Evolutionary conservation across 2,329 filamentous ascomycete species (phyloP).

Genomic region (Madurella fahalii): DNA sequence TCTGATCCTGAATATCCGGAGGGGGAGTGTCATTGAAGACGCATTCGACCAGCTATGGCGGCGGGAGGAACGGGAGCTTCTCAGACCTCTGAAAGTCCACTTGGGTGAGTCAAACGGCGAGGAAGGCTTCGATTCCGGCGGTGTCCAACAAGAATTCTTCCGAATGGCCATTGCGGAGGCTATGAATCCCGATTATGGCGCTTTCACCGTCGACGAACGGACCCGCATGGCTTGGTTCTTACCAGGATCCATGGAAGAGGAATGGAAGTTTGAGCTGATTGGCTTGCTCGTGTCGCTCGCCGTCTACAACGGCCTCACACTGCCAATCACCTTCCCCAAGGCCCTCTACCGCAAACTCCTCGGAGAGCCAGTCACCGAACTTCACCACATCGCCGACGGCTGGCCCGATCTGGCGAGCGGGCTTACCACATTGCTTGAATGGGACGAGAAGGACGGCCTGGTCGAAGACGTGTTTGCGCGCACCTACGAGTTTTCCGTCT

Average conservation of each 20-base stretch:
- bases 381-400: conserved; percentile 77
- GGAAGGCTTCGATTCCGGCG: conserved; percentile 87
- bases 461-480: conserved; percentile 79
- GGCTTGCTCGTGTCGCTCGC: conserved; percentile 86
- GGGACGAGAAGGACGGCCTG: conserved; percentile 68
- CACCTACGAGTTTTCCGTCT: conserved; percentile 79
- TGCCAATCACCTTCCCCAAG: conserved; percentile 84
- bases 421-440: conserved; percentile 67
- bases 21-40: conserved; percentile 65
- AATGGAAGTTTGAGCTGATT: conserved; percentile 87
- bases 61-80: conserved; percentile 73
- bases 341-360: conserved; percentile 80
- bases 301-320: conserved; percentile 85
- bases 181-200: conserved; percentile 70
- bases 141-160: conserved; percentile 96
- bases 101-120: conserved; percentile 80
- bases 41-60: conserved; percentile 87
- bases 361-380: conserved; percentile 60
- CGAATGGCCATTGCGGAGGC: conserved; percentile 76
- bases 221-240: conserved; percentile 86
- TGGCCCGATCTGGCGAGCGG: conserved; percentile 81
- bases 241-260: conserved; percentile 72
- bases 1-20: conserved; percentile 64
- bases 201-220: conserved; percentile 72
- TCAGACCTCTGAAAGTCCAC: conserved; percentile 82